Base-by-base conservation (phyloP, 768 basidiomycete species). In the Naganishia onofrii region DNA sequence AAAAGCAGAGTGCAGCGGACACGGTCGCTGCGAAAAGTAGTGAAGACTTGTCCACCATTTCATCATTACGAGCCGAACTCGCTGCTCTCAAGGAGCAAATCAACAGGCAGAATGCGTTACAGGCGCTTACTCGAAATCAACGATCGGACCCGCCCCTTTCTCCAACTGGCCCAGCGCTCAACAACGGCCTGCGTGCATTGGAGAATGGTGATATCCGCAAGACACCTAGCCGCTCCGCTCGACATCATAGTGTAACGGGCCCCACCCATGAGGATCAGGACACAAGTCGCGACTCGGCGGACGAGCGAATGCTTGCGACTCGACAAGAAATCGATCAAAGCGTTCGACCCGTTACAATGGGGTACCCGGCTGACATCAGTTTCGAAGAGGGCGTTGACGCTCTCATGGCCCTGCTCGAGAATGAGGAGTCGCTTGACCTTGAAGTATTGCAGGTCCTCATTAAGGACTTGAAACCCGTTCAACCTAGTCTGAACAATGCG, bases 321-420 rank as follows among this genome's bases (percentile, higher is more conserved):
- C 52, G 52, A 17, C 52, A 70, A 44, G 69, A 70, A 34, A 36
- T 57, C 58, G 85, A 86, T 2, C 80, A 87, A 67, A 90, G 88
- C 75, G 90, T 89, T 46, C 88, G 93, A 58, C 90, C 92, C 0
- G 91, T 91, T 31, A 93, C 92, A 21, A 89, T 95, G 56, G 92
- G 90, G 0, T 92, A 72, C 56, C 69, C 71, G 13, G 65, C 70
- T 36, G 74, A 74, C 28, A 51, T 71, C 10, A 74, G 76, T 73
- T 88, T 88, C 70, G 92, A 97, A 74, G 91, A 93, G 80, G 88
- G 92, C 8, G 89, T 91, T 0, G 94, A 97, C 80, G 94, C 97
- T 84, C 95, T 97, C 83, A 92, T 96, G 74, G 85, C 89, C 66
- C 84, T 96, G 57, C 89, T 99, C 86, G 90, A 93, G 77, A 92